Percentiles rank a stretch among this genome's conserved stretches.
Conservation (phyloP, 1,139 yeast species). For the Suhomyces panamericanus region DNA sequence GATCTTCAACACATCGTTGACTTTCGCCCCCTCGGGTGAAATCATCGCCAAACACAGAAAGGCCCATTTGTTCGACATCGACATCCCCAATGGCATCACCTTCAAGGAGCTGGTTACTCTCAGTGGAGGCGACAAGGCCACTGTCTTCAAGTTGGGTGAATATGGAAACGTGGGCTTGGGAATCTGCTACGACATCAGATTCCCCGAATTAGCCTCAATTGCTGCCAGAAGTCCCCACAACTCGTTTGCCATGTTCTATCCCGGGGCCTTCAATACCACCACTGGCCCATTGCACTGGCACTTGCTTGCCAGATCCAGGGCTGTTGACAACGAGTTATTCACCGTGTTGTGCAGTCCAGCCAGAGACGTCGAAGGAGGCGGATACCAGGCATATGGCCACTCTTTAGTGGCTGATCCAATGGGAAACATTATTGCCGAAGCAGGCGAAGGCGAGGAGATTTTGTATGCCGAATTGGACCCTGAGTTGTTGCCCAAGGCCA, state of each 20-base stretch:
- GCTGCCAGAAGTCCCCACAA: constrained; percentile 69
- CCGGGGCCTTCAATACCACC: constrained; percentile 94
- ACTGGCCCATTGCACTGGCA: constrained; percentile 97
- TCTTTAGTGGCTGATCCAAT: constrained; percentile 83
- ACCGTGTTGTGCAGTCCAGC: constrained; percentile 88
- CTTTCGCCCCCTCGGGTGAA: constrained; percentile 69
- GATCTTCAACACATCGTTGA: constrained; percentile 78
- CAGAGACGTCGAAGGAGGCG: constrained; percentile 61
- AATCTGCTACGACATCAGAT: constrained; percentile 88
- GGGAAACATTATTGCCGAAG: constrained; percentile 80
- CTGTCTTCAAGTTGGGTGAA: constrained; percentile 68
- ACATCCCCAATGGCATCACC: constrained; percentile 84
- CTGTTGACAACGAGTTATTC: constrained; percentile 85
- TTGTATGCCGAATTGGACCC: constrained; percentile 79
- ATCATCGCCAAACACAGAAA: constrained; percentile 85
- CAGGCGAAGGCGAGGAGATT: constrained; percentile 82
- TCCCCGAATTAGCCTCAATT: constrained; percentile 83
- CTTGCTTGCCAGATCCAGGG: constrained; percentile 78
- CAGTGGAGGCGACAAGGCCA: constrained; percentile 76
- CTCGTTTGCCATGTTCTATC: constrained; percentile 88
- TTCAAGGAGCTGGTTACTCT: constrained; percentile 80
- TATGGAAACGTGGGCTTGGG: constrained; percentile 84
- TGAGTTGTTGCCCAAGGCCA: constrained; percentile 55
- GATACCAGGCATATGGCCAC: constrained; percentile 92
- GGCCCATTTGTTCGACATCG: constrained; percentile 86